Evolutionary conservation across 179 eudicot species (phyloP).

Genomic region (Carnegiea gigantea): DNA sequence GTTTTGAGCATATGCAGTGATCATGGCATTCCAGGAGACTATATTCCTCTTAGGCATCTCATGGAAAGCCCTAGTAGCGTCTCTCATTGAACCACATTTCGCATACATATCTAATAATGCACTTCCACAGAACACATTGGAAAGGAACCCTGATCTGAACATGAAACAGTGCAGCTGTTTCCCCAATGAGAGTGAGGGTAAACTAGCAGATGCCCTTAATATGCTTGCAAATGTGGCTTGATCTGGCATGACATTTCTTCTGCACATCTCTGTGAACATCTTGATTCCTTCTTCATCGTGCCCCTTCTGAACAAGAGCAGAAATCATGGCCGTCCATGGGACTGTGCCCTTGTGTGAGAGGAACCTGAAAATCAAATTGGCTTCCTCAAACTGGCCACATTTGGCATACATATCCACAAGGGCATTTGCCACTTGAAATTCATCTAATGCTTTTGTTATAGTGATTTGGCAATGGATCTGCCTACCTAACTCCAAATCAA

Average conservation of each 20-base stretch:
- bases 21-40: conserved; percentile 85
- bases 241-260: conserved; percentile 48
- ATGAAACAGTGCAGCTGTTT: conserved; percentile 70
- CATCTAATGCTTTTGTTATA: conserved; percentile 49
- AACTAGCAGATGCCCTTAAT: conserved; percentile 65
- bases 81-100: conserved; percentile 75
- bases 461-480: conserved; percentile 75
- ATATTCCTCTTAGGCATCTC: conserved; percentile 73
- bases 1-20: conserved; percentile 84
- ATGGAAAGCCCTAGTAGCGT: conserved; percentile 46
- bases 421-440: conserved; percentile 57
- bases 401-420: conserved; percentile 90
- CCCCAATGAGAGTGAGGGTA: conserved; percentile 62
- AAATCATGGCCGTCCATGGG: conserved; percentile 81
- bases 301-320: conserved; percentile 69
- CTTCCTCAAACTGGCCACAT: conserved; percentile 64
- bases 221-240: conserved; percentile 77
- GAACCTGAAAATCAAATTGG: conserved; percentile 45
- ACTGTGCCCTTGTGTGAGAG: conserved; percentile 49
- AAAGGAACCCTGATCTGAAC: conserved; percentile 45
- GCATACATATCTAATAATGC: conserved; percentile 91
- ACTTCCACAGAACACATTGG: conserved; percentile 71
- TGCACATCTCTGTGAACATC: conserved; percentile 56
- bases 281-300: conserved; percentile 56
- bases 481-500: conserved; percentile 52